Conservation (phyloP, 2,329 filamentous ascomycete genomes). For the Biscogniauxia marginata region DNA sequence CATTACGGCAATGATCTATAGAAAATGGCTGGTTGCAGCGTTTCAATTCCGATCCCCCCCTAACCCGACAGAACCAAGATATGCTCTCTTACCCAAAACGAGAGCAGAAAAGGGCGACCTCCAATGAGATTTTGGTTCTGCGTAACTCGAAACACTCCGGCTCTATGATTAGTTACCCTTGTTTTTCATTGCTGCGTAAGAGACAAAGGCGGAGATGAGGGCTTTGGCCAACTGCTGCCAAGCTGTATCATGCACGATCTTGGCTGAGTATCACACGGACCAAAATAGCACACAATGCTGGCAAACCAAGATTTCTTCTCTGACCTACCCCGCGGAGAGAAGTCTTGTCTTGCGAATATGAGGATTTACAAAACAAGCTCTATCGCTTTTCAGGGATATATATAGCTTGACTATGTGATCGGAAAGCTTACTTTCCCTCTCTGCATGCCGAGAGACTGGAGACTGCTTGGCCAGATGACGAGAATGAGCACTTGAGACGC, state of each 20-base stretch:
- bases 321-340: neutral
- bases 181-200: neutral
- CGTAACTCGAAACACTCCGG: neutral
- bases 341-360: neutral
- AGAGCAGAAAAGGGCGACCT: neutral
- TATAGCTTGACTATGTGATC: neutral
- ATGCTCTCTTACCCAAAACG: neutral
- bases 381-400: neutral
- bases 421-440: neutral
- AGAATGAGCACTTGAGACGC: neutral
- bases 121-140: neutral
- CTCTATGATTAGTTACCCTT: neutral
- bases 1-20: neutral
- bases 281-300: neutral
- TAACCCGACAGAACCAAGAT: neutral
- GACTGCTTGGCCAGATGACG: too few species aligned
- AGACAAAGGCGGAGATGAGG: neutral
- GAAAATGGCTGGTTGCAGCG: slow-evolving; percentile 1
- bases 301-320: neutral
- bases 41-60: slow-evolving; percentile 7
- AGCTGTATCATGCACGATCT: slow-evolving; percentile 4
- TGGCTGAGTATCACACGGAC: slow-evolving; percentile 5
- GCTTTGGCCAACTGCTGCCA: neutral
- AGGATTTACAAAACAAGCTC: too few species aligned
- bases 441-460: neutral